Evolutionary conservation across 306 rosid species (phyloP).

Genomic region (Cucurbita ficifolia): DNA sequence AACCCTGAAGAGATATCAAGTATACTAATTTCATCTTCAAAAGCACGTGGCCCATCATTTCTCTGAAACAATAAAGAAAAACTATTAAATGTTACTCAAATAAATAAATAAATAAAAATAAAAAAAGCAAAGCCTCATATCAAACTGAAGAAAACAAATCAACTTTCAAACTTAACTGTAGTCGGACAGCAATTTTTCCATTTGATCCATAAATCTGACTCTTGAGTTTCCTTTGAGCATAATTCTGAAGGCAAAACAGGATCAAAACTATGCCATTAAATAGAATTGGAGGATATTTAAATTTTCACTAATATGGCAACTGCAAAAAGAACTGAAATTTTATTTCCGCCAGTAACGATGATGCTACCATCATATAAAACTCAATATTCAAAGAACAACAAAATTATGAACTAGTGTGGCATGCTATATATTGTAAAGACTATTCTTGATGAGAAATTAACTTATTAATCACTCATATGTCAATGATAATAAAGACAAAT

Average conservation of each 20-base stretch:
- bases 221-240: constrained; percentile 29
- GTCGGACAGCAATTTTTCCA: constrained; percentile 50
- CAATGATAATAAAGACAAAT: background rate
- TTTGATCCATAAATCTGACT: constrained; percentile 36
- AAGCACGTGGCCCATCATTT: constrained; percentile 17
- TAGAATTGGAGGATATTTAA: background rate
- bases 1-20: constrained; percentile 77
- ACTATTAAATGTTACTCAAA: background rate
- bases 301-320: background rate
- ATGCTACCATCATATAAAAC: background rate
- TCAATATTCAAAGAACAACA: background rate
- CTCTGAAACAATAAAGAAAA: constrained; percentile 31
- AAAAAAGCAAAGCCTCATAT: background rate
- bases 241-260: background rate
- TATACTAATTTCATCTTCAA: constrained; percentile 29
- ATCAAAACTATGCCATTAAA: background rate
- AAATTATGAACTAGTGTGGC: background rate
- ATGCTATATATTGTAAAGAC: background rate
- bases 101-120: background rate
- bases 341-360: background rate
- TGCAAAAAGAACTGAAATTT: background rate
- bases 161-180: constrained; percentile 33
- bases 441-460: background rate
- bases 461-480: background rate
- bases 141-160: background rate